Evolutionary conservation across 306 rosid species (phyloP).

Genomic region (Echinosophora koreensis): DNA sequence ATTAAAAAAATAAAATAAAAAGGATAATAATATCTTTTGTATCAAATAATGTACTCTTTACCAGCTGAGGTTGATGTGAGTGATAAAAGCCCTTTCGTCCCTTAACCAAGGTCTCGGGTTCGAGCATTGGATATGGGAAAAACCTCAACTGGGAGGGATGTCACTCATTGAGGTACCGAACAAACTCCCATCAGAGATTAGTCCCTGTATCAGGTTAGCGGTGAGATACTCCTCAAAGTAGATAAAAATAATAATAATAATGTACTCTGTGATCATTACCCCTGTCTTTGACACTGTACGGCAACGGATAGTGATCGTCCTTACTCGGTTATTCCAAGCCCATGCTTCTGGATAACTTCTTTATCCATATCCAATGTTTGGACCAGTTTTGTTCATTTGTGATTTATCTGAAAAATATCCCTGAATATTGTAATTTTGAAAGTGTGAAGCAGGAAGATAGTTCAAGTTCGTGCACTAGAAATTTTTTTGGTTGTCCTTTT

Average conservation of each 20-base stretch:
- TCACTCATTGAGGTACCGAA: too few relatives aligned
- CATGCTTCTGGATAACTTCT: neutral
- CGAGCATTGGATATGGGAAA: too few relatives aligned
- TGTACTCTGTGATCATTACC: neutral
- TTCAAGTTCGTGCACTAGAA: neutral
- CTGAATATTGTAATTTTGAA: neutral
- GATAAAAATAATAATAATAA: conserved; percentile 24
- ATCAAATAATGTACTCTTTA: neutral
- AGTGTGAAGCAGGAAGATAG: conserved; percentile 7
- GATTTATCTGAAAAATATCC: neutral
- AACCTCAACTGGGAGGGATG: too few relatives aligned
- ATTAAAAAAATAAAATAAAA: neutral
- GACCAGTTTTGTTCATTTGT: neutral
- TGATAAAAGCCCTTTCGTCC: too few relatives aligned
- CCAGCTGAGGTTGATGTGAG: too few relatives aligned
- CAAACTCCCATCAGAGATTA: too few relatives aligned
- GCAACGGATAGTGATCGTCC: neutral
- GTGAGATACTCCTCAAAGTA: too few relatives aligned
- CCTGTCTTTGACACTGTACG: conserved; percentile 5
- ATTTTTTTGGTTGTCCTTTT: too few relatives aligned
- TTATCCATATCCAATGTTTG: conserved; percentile 17
- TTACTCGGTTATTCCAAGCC: neutral
- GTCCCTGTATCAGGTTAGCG: too few relatives aligned
- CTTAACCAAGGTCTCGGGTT: too few relatives aligned
- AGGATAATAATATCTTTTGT: neutral